Evolutionary conservation across 306 rosid genomes (phyloP), one percentile per base, ranked within the genome.

Genomic region (Oemleria cerasiformis): DNA sequence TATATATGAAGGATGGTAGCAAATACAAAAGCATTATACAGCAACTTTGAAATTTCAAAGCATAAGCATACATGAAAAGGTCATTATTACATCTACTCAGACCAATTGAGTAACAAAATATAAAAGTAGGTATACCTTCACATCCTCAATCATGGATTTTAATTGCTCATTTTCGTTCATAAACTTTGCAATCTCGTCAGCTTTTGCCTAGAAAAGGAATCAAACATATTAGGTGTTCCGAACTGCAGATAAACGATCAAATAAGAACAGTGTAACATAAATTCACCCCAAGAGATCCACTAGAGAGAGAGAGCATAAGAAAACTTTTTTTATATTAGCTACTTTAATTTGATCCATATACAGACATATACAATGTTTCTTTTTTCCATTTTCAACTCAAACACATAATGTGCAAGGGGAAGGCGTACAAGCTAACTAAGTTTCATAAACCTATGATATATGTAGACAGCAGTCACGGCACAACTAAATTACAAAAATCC

Each of bases 161-260:
- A 89, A 68, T 25, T 88, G 96, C 82, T 95, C 99, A 78, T 89
- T 95, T 80, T 95, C 99, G 78, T 92, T 92, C 97, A 91, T 95
- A 81, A 95, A 64, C 82, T 83, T 95, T 23, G 97, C 96, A 70
- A 95, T 95, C 73, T 95, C 99, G 51, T 92, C 97, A 63, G 99
- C 99, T 82, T 95, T 95, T 72, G 93, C 96, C 99, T 95, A 87
- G 45, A 67, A 77, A 74, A 67, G 54, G 36, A 30, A 43, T 4
- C 43, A 56, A 49, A 70, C 40, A 9, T 44, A 20, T 50, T 43
- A 43, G 13, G 57, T 50, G 64, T 34, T 58, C 57, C 60, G 43
- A 41, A 41, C 20, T 60, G 74, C 10, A 58, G 64, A 73, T n/a
- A 57, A 10, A 57, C 56, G 41, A 34, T 40, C 30, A 59, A 65